phyloP scores from a whole-genome alignment of 2,329 filamentous ascomycete genomes.

The Stemphylium lycopersici region DNA sequence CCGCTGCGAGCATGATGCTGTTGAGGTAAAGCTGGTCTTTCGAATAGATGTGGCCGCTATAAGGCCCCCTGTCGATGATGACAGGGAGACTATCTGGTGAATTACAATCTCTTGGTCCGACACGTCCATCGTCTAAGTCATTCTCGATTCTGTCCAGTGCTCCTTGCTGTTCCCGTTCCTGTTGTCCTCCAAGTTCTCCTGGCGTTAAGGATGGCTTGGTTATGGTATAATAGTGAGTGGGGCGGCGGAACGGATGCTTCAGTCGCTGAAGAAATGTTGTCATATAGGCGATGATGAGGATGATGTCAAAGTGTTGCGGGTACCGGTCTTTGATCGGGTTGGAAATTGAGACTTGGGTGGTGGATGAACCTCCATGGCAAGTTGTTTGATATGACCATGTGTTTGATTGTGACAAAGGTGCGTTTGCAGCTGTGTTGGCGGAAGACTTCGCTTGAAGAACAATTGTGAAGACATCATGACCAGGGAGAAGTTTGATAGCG shows the following conservation, averaged over 20 bases:
- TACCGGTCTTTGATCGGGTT: neutral
- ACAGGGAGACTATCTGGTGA: conserved; percentile 13
- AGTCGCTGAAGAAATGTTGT: conserved; percentile 19
- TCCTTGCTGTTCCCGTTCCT: neutral
- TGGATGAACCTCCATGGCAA: neutral
- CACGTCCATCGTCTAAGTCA: conserved; percentile 9
- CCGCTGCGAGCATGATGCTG: conserved; percentile 24
- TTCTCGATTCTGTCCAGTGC: conserved; percentile 2
- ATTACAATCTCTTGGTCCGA: neutral
- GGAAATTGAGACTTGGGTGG: neutral
- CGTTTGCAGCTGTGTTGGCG: conserved; percentile 22
- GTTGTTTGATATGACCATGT: conserved; percentile 11
- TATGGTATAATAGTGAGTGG: conserved; percentile 1
- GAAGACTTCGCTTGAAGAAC: neutral
- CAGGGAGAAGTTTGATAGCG: neutral
- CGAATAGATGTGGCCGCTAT: conserved; percentile 15
- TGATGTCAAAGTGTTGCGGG: neutral
- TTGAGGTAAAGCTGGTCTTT: conserved; percentile 26
- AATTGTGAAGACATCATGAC: neutral
- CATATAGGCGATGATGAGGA: conserved; percentile 7
- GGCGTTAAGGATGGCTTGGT: neutral
- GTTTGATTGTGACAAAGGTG: conserved; percentile 9
- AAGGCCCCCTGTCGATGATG: conserved; percentile 23
- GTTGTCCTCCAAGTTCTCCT: neutral
- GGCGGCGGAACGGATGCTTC: conserved; percentile 15